Percentiles rank a stretch among this genome's conserved stretches.
Evolutionary conservation across 2,329 filamentous ascomycete genomes (phyloP).

Genomic region (Exophiala oligosperma): DNA sequence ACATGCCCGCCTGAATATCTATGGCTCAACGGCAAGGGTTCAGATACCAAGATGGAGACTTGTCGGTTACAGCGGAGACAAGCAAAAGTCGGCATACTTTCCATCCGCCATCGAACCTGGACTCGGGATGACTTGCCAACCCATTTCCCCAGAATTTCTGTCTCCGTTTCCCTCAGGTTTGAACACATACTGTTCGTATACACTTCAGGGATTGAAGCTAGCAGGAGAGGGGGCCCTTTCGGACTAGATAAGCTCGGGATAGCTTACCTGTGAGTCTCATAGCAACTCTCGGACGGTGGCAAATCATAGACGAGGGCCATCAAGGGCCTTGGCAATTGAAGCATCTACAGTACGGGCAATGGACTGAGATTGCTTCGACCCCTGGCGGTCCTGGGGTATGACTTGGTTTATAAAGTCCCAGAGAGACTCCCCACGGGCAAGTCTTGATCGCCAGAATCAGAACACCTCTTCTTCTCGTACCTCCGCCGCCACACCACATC

Average conservation of each 20-base stretch:
- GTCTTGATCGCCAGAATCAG: neutral
- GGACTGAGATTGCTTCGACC: constrained; percentile 4
- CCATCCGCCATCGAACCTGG: neutral
- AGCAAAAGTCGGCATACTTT: neutral
- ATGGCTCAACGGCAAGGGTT: neutral
- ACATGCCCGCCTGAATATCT: neutral
- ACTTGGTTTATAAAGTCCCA: neutral
- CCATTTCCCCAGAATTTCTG: neutral
- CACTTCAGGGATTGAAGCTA: neutral
- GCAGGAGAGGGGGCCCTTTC: neutral
- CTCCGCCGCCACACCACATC: neutral
- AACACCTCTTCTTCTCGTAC: neutral
- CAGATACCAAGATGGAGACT: neutral
- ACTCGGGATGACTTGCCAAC: constrained; percentile 9
- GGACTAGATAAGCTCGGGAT: constrained; percentile 8
- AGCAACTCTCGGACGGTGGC: neutral
- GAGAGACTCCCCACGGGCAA: neutral
- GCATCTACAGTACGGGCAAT: neutral
- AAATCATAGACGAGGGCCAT: neutral
- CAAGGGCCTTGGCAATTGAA: neutral
- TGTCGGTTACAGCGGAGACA: neutral
- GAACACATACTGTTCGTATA: neutral
- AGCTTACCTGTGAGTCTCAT: constrained; percentile 3
- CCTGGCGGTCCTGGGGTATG: neutral
- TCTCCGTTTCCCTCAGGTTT: neutral